Evolutionary conservation across 106 monocot species (phyloP).

Genomic region (Iris macrosiphon): DNA sequence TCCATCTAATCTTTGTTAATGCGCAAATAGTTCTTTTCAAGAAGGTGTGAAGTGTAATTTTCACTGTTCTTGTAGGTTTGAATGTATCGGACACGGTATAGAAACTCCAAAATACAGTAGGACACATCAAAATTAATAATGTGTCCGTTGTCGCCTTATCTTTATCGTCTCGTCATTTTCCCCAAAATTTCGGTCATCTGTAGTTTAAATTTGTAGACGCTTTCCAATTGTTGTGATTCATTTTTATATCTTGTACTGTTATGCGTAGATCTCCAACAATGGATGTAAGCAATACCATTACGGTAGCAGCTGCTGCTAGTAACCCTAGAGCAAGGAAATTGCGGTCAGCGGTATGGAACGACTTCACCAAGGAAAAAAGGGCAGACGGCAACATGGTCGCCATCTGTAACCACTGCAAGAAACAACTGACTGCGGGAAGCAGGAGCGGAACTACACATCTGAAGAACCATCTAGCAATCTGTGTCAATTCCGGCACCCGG

Average conservation of each 20-base stretch:
- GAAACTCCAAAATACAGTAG: too few relatives aligned
- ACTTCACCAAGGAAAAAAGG: slow-evolving; percentile 67
- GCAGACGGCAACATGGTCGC: slow-evolving; percentile 62
- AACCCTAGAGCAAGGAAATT: slow-evolving; percentile 15
- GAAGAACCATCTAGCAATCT: slow-evolving; percentile 61
- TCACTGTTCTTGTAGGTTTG: too few relatives aligned
- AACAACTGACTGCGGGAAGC: slow-evolving; percentile 68
- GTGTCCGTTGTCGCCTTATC: too few relatives aligned
- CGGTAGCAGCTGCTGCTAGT: neutral
- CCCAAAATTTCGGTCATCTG: too few relatives aligned
- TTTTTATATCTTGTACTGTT: neutral
- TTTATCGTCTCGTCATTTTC: too few relatives aligned
- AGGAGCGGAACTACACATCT: slow-evolving; percentile 76
- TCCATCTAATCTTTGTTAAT: too few relatives aligned
- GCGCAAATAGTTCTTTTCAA: too few relatives aligned
- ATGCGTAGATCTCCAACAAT: slow-evolving; percentile 6
- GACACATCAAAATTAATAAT: too few relatives aligned
- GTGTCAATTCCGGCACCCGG: slow-evolving; percentile 25
- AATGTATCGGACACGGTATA: too few relatives aligned
- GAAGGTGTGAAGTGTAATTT: too few relatives aligned
- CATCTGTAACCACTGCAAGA: slow-evolving; percentile 73
- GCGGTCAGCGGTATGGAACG: slow-evolving; percentile 79
- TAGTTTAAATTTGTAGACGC: too few relatives aligned
- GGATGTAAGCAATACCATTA: neutral
- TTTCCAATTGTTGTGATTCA: too few relatives aligned